Percentiles rank a stretch among this genome's conserved stretches.
These are phyloP conservation scores for Pseudogymnoascus pannorum DNA, from an alignment of 2,329 filamentous ascomycete genomes.

Conservation along the genomic window DNA sequence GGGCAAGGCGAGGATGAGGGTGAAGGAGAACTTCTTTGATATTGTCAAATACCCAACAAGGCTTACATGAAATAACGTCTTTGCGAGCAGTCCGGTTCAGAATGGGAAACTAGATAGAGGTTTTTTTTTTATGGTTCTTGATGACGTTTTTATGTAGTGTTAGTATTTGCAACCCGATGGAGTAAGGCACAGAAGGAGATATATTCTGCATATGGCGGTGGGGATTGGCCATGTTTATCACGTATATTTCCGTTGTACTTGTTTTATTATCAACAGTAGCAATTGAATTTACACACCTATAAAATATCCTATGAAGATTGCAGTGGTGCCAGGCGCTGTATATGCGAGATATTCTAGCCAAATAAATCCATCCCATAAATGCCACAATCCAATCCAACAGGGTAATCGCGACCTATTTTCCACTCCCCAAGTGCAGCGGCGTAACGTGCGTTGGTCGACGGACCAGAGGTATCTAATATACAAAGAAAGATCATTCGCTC, in stretches of 20 bases:
- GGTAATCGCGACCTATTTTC: neutral
- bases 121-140: neutral
- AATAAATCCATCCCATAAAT: constrained; percentile 5
- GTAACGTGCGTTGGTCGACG: constrained; percentile 2
- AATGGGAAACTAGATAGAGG: constrained; percentile 2
- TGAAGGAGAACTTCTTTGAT: constrained; percentile 31
- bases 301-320: neutral
- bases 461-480: constrained; percentile 8
- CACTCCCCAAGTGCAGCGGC: neutral
- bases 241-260: neutral
- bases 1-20: constrained; percentile 44
- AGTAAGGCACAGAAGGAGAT: neutral
- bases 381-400: neutral
- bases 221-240: neutral
- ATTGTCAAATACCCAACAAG: constrained; percentile 8
- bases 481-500: constrained; percentile 7
- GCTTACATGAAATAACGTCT: constrained; percentile 6
- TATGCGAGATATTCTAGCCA: neutral
- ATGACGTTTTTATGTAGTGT: neutral
- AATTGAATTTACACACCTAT: neutral
- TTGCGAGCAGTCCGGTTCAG: neutral
- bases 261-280: constrained; percentile 1
- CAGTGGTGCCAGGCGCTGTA: constrained; percentile 1
- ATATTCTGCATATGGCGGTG: neutral
- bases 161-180: constrained; percentile 2